These are phyloP conservation scores for Ilyonectria mors-panacis DNA, from an alignment of 2,329 filamentous ascomycete genomes.

Conservation along the genomic window DNA sequence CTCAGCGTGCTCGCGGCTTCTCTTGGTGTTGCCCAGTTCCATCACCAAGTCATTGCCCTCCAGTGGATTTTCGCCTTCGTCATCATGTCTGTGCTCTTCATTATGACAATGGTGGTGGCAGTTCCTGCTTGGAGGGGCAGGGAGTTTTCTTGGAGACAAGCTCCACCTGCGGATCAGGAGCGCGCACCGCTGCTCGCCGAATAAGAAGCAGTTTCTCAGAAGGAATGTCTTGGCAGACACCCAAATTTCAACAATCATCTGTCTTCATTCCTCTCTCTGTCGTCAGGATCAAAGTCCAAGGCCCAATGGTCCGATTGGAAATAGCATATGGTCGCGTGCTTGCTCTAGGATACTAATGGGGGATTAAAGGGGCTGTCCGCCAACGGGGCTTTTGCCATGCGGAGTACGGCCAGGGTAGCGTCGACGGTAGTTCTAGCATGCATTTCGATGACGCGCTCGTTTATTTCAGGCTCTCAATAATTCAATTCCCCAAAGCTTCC, in stretches of 20 bases:
- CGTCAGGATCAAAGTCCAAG: conserved; percentile 3
- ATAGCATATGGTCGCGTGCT: conserved; percentile 7
- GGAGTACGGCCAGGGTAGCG: conserved; percentile 37
- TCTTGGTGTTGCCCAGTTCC: conserved; percentile 84
- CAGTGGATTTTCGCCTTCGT: conserved; percentile 95
- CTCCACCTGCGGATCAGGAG: conserved; percentile 65
- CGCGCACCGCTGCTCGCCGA: conserved; percentile 74
- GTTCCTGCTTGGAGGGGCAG: conserved; percentile 75
- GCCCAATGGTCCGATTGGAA: conserved; percentile 8
- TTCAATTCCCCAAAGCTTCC: background rate
- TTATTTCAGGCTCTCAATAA: conserved; percentile 31
- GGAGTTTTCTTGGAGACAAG: conserved; percentile 66
- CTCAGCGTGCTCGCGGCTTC: conserved; percentile 81
- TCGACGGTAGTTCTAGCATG: conserved; percentile 27
- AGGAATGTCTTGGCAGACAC: background rate
- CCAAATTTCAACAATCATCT: background rate
- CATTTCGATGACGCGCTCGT: conserved; percentile 2
- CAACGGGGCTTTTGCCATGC: conserved; percentile 25
- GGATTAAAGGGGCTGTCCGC: background rate
- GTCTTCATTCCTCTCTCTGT: background rate
- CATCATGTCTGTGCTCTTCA: conserved; percentile 83
- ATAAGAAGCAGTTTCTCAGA: conserved; percentile 40
- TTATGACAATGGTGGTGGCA: conserved; percentile 76
- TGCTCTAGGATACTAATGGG: conserved; percentile 27
- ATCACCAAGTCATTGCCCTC: conserved; percentile 79